A percentile compares a stretch with the other conserved stretches of the same genome.
These are phyloP conservation scores for Phytophthora foliorum DNA, from an alignment of 352 stramenopile species.

Conservation along the genomic window DNA sequence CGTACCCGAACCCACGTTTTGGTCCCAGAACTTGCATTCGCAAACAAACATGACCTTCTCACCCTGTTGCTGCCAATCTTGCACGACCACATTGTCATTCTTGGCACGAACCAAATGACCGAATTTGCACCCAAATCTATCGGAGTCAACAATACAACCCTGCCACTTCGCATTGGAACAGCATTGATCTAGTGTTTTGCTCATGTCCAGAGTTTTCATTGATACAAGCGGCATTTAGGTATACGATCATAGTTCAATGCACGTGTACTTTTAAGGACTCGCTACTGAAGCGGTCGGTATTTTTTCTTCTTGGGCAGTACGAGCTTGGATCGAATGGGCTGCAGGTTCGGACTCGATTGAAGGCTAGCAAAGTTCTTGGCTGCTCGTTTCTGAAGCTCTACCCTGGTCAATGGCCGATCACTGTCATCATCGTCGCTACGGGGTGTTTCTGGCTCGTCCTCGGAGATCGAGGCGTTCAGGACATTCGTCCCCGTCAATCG, in stretches of 20 bases:
- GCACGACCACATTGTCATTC: conserved; percentile 1
- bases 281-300: conserved; percentile 17
- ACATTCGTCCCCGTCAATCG: conserved; percentile 20
- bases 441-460: conserved; percentile 51
- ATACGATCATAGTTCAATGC: no score
- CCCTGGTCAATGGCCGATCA: conserved; percentile 67
- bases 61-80: neutral
- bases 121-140: conserved; percentile 12
- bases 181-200: no score
- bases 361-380: conserved; percentile 61
- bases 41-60: conserved; percentile 10
- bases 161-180: conserved; percentile 27
- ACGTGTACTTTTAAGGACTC: no score
- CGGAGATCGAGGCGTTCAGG: conserved; percentile 52
- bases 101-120: conserved; percentile 7
- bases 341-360: conserved; percentile 59
- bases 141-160: conserved; percentile 6
- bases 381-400: conserved; percentile 70
- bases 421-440: conserved; percentile 74
- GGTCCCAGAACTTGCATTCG: conserved; percentile 22
- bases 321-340: conserved; percentile 40
- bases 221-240: no score
- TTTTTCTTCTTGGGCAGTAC: conserved; percentile 56
- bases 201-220: no score
- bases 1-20: neutral